Percentiles rank a stretch among this genome's conserved stretches.
These are phyloP conservation scores for Tetragonia tetragonoides DNA, from an alignment of 148 eudicot genomes.

Conservation along the genomic window DNA sequence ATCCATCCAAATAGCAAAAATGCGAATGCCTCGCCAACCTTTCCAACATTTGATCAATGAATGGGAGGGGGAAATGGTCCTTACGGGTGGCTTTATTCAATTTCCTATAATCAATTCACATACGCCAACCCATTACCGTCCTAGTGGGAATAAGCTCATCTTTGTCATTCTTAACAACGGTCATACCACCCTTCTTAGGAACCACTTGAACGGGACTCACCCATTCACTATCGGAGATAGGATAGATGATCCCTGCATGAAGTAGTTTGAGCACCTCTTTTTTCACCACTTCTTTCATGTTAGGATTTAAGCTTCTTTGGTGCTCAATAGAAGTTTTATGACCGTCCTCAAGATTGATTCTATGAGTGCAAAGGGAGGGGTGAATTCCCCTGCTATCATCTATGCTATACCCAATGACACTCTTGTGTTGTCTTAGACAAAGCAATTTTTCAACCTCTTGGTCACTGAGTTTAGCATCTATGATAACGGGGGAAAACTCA, in stretches of 20 bases:
- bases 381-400: not conserved
- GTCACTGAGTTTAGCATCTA: not conserved
- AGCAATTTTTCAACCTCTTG: not conserved
- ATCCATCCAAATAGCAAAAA: too few relatives aligned
- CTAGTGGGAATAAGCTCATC: too few relatives aligned
- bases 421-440: not conserved
- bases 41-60: too few relatives aligned
- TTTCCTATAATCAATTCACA: too few relatives aligned
- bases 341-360: not conserved
- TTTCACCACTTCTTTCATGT: not conserved
- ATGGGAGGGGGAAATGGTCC: too few relatives aligned
- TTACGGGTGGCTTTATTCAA: too few relatives aligned
- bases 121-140: too few relatives aligned
- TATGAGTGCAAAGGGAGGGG: not conserved
- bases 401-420: not conserved
- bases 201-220: slow-evolving; percentile 3
- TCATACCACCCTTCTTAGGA: not conserved
- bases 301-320: not conserved
- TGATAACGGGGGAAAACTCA: not conserved
- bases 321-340: not conserved
- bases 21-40: too few relatives aligned
- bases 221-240: not conserved
- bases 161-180: too few relatives aligned
- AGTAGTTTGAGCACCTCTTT: not conserved
- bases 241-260: not conserved